Evolutionary conservation across 2,329 filamentous ascomycete species (phyloP).

Genomic region (Hypoxylon sp.): DNA sequence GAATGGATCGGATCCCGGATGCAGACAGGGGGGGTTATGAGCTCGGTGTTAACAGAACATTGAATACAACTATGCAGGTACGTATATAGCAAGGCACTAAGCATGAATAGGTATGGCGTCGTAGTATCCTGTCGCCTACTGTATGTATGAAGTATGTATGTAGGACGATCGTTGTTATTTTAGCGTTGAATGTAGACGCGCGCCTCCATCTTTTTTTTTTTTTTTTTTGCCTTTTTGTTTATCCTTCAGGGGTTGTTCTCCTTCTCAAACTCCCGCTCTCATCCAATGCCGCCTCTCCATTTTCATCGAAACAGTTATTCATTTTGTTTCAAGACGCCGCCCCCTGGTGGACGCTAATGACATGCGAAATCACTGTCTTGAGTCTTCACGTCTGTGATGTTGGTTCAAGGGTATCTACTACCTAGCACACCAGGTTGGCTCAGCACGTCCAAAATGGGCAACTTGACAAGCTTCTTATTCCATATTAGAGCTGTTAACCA

Average conservation of each 20-base stretch:
- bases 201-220: slow-evolving; percentile 41
- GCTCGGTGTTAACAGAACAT: slow-evolving; percentile 20
- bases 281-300: slow-evolving; percentile 42
- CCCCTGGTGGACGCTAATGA: slow-evolving; percentile 20
- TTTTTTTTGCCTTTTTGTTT: slow-evolving; percentile 13
- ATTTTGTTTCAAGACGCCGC: slow-evolving; percentile 35
- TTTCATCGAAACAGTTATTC: slow-evolving; percentile 29
- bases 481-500: neutral
- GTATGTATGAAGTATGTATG: neutral
- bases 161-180: slow-evolving; percentile 39
- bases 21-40: slow-evolving; percentile 1
- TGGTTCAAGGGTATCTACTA: slow-evolving; percentile 19
- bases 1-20: slow-evolving; percentile 10
- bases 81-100: slow-evolving; percentile 6
- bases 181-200: slow-evolving; percentile 47
- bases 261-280: slow-evolving; percentile 19
- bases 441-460: slow-evolving; percentile 6
- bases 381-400: slow-evolving; percentile 19
- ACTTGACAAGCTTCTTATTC: neutral
- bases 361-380: slow-evolving; percentile 4
- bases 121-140: slow-evolving; percentile 24
- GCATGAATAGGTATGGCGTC: slow-evolving; percentile 12
- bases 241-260: slow-evolving; percentile 19
- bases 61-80: neutral
- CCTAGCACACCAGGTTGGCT: slow-evolving; percentile 2